phyloP scores from a whole-genome alignment of 306 rosid genomes.

The Ochetophila trinervis region DNA sequence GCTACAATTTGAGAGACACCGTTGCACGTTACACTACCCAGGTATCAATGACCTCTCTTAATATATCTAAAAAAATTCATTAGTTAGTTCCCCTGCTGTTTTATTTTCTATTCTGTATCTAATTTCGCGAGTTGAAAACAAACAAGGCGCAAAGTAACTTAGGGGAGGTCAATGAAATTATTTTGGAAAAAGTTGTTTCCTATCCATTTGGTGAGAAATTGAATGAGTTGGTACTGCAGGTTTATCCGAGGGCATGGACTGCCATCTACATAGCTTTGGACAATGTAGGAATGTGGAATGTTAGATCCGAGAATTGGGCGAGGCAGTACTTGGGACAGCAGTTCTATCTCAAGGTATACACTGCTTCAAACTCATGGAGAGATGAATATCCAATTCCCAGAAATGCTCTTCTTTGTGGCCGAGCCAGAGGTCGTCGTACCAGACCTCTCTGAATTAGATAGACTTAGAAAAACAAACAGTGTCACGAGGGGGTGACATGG shows the following conservation, averaged over 20 bases:
- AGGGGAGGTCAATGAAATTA: too few relatives aligned
- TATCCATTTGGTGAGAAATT: neutral
- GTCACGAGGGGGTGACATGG: slow-evolving; percentile 69
- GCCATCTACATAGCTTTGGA: slow-evolving; percentile 82
- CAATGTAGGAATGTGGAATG: slow-evolving; percentile 97
- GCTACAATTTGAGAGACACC: slow-evolving; percentile 87
- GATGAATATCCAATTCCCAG: slow-evolving; percentile 79
- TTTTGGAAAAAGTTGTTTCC: neutral
- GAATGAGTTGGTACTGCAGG: slow-evolving; percentile 37
- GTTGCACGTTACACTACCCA: slow-evolving; percentile 81
- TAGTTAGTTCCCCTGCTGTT: too few relatives aligned
- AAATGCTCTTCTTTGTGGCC: slow-evolving; percentile 85
- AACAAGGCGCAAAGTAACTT: too few relatives aligned
- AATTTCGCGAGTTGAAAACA: too few relatives aligned
- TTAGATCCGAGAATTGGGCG: slow-evolving; percentile 87
- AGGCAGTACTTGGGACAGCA: slow-evolving; percentile 98
- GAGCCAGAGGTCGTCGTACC: slow-evolving; percentile 75
- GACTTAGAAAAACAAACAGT: neutral
- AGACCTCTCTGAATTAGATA: slow-evolving; percentile 40
- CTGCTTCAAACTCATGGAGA: slow-evolving; percentile 63
- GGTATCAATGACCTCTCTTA: slow-evolving; percentile 30
- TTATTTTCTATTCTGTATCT: too few relatives aligned
- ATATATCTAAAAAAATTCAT: too few relatives aligned
- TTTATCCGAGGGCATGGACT: slow-evolving; percentile 84
- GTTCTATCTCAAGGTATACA: slow-evolving; percentile 75